Evolutionary conservation across 805 yeast species (phyloP).

Genomic region (Myxozyma mucilagina): DNA sequence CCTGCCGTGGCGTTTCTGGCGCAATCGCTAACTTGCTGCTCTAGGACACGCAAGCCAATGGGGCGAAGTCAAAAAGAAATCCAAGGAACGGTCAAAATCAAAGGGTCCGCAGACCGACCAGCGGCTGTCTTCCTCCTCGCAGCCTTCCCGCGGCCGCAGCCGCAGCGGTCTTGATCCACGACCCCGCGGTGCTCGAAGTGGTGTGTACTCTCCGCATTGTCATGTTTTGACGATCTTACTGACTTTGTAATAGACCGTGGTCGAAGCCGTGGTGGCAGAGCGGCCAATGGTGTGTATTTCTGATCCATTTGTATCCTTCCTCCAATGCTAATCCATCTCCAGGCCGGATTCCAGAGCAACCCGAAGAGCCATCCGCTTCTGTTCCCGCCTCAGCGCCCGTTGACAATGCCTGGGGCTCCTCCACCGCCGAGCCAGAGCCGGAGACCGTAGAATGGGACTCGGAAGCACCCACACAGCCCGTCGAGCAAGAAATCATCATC

Average conservation of each 20-base stretch:
- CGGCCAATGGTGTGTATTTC: slow-evolving; percentile 8
- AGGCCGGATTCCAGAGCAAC: slow-evolving; percentile 5
- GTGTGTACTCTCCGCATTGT: neutral
- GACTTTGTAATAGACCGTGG: slow-evolving; percentile 22
- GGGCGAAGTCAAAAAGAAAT: slow-evolving; percentile 81
- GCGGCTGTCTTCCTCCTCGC: slow-evolving; percentile 7
- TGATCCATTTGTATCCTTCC: neutral
- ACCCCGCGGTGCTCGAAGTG: slow-evolving; percentile 28
- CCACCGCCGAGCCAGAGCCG: neutral
- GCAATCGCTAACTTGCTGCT: neutral
- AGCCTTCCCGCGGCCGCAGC: slow-evolving; percentile 26
- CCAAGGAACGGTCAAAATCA: slow-evolving; percentile 35
- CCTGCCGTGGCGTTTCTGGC: neutral
- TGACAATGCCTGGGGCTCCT: slow-evolving; percentile 11
- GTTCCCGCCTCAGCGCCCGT: neutral
- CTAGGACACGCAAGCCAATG: slow-evolving; percentile 77
- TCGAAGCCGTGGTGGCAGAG: slow-evolving; percentile 30
- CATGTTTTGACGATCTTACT: neutral
- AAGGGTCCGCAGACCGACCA: slow-evolving; percentile 19
- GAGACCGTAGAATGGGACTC: neutral
- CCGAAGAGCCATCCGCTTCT: slow-evolving; percentile 5
- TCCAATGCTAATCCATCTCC: neutral
- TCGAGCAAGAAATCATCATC: neutral
- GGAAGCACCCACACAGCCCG: neutral
- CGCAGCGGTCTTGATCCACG: slow-evolving; percentile 30